Percentiles rank a stretch among this genome's conserved stretches.
These are phyloP conservation scores for Ophiostoma sp. DNA, from an alignment of 2,329 filamentous ascomycete genomes.

Conservation along the genomic window DNA sequence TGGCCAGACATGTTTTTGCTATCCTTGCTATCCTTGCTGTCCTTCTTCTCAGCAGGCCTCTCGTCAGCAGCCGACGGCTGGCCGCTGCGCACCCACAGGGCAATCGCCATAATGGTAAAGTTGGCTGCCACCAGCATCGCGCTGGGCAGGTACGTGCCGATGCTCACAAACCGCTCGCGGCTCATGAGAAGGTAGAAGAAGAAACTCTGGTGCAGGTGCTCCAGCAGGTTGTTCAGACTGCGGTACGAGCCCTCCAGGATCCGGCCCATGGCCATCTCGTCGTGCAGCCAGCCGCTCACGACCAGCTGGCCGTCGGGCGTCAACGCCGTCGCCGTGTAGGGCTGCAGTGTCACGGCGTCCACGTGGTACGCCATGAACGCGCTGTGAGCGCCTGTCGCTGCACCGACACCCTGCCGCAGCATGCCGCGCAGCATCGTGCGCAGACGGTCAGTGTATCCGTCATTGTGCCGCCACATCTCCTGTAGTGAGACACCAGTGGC, in stretches of 20 bases:
- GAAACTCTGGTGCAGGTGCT: conserved; percentile 97
- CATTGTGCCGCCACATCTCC: conserved; percentile 76
- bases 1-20: too few species aligned
- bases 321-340: conserved; percentile 43
- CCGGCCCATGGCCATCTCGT: conserved; percentile 91
- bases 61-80: conserved; percentile 34
- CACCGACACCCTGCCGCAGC: conserved; percentile 83
- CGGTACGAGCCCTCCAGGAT: conserved; percentile 86
- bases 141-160: conserved; percentile 92
- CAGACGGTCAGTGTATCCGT: conserved; percentile 76
- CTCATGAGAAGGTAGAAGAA: conserved; percentile 98
- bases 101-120: conserved; percentile 92
- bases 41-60: conserved; percentile 27
- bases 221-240: conserved; percentile 90
- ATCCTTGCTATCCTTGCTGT: conserved; percentile 26
- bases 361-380: conserved; percentile 97
- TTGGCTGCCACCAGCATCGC: conserved; percentile 96
- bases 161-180: conserved; percentile 88
- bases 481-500: conserved; percentile 79
- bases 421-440: conserved; percentile 88
- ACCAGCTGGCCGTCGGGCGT: conserved; percentile 40
- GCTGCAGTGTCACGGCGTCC: conserved; percentile 88
- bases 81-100: conserved; percentile 88
- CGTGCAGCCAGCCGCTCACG: conserved; percentile 82
- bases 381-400: conserved; percentile 85